phyloP scores from a whole-genome alignment of 2,329 filamentous ascomycete species.

The Fusarium cicatricum region DNA sequence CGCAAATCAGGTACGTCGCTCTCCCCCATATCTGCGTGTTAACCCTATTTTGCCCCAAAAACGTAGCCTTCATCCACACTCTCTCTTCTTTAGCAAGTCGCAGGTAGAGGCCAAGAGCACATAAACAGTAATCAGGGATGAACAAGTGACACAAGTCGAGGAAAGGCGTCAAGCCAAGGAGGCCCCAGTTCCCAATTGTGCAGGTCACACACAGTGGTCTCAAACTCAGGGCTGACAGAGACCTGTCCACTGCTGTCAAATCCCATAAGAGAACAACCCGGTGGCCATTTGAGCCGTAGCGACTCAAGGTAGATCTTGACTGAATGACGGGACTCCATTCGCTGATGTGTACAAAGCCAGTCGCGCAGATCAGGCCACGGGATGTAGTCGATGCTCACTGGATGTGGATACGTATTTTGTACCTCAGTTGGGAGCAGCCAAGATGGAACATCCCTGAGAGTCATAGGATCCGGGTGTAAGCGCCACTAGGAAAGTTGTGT shows the following conservation, averaged over 20 bases:
- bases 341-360: slow-evolving; percentile 32
- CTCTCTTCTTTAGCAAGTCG: background rate
- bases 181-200: slow-evolving; percentile 35
- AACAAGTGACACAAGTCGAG: slow-evolving; percentile 27
- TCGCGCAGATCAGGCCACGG: slow-evolving; percentile 39
- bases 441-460: slow-evolving; percentile 30
- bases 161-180: slow-evolving; percentile 37
- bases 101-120: background rate
- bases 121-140: slow-evolving; percentile 8
- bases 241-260: slow-evolving; percentile 20
- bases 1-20: too few relatives aligned
- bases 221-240: slow-evolving; percentile 35
- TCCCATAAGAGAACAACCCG: slow-evolving; percentile 23
- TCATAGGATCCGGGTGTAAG: slow-evolving; percentile 35
- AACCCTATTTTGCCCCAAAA: too few relatives aligned
- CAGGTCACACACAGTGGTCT: slow-evolving; percentile 34
- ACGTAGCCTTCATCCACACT: background rate
- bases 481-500: slow-evolving; percentile 31
- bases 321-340: slow-evolving; percentile 31
- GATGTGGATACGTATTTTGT: slow-evolving; percentile 35
- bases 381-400: slow-evolving; percentile 38
- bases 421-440: slow-evolving; percentile 36
- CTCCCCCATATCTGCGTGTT: too few relatives aligned
- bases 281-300: slow-evolving; percentile 33
- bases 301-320: slow-evolving; percentile 38